These are phyloP conservation scores for Conoideocrella luteorostrata DNA, from an alignment of 2,329 filamentous ascomycete genomes.

Conservation along the genomic window DNA sequence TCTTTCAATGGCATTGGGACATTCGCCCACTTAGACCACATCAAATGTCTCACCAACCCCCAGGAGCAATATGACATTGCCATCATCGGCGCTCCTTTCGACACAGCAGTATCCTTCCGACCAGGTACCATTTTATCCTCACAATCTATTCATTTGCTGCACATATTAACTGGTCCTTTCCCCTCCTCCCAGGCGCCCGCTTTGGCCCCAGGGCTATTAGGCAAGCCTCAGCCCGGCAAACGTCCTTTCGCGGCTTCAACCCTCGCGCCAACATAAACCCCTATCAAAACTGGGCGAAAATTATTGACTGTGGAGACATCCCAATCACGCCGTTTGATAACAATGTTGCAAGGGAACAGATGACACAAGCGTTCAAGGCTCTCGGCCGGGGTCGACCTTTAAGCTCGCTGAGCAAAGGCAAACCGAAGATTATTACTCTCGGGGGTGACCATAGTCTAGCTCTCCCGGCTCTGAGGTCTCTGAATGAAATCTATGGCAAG, in stretches of 20 bases:
- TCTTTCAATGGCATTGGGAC: conserved; percentile 66
- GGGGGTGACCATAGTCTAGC: conserved; percentile 70
- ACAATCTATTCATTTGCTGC: too few species aligned
- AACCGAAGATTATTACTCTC: conserved; percentile 58
- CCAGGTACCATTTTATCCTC: too few species aligned
- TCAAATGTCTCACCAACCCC: conserved; percentile 63
- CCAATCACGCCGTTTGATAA: conserved; percentile 86
- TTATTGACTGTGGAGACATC: conserved; percentile 88
- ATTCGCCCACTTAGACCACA: conserved; percentile 64
- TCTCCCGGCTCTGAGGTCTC: conserved; percentile 60
- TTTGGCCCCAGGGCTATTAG: conserved; percentile 87
- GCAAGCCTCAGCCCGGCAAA: conserved; percentile 74
- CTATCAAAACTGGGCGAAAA: conserved; percentile 71
- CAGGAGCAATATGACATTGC: conserved; percentile 62
- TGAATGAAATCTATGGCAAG: conserved; percentile 54
- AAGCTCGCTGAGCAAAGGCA: conserved; percentile 24
- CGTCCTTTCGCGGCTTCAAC: conserved; percentile 72
- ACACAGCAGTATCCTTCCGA: conserved; percentile 65
- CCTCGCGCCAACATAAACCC: conserved; percentile 77
- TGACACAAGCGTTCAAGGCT: conserved; percentile 73
- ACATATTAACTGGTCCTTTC: too few species aligned
- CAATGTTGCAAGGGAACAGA: conserved; percentile 70
- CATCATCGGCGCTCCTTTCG: conserved; percentile 67
- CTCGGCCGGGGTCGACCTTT: conserved; percentile 43
- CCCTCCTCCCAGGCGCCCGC: conserved; percentile 49